Evolutionary conservation across 371 early-diverging fungal species (phyloP).

Genomic region (Lichtheimia hyalospora): DNA sequence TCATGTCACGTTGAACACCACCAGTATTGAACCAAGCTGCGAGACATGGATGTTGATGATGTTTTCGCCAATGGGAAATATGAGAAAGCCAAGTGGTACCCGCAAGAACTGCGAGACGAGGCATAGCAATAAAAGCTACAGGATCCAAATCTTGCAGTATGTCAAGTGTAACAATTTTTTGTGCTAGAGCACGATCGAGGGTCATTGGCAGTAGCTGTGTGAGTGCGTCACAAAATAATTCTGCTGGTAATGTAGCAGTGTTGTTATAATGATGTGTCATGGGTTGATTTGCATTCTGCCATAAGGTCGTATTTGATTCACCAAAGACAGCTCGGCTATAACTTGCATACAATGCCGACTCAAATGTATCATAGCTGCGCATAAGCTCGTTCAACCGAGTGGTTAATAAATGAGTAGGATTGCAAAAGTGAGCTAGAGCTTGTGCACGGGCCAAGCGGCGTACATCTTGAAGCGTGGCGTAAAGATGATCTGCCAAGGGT

Average conservation of each 20-base stretch:
- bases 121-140: constrained; percentile 23
- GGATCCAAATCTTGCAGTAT: constrained; percentile 24
- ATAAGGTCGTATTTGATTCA: background rate
- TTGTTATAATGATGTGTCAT: background rate
- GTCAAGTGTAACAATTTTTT: background rate
- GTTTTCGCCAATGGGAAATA: constrained; percentile 19
- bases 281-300: background rate
- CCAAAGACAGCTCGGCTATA: constrained; percentile 26
- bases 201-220: constrained; percentile 24
- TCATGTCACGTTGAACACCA: background rate
- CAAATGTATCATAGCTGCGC: constrained; percentile 21
- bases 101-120: constrained; percentile 26
- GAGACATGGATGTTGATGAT: background rate
- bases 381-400: background rate
- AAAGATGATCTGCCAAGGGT: constrained; percentile 9
- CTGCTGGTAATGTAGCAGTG: background rate
- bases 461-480: constrained; percentile 2
- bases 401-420: background rate
- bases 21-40: background rate
- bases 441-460: background rate
- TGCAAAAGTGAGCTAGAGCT: background rate
- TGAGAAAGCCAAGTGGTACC: constrained; percentile 28
- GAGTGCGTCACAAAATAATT: constrained; percentile 21
- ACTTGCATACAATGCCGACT: constrained; percentile 20
- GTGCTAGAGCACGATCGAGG: constrained; percentile 20